Base-by-base conservation (phyloP, 2,329 filamentous ascomycete species). In the Lecanicillium sp. region DNA sequence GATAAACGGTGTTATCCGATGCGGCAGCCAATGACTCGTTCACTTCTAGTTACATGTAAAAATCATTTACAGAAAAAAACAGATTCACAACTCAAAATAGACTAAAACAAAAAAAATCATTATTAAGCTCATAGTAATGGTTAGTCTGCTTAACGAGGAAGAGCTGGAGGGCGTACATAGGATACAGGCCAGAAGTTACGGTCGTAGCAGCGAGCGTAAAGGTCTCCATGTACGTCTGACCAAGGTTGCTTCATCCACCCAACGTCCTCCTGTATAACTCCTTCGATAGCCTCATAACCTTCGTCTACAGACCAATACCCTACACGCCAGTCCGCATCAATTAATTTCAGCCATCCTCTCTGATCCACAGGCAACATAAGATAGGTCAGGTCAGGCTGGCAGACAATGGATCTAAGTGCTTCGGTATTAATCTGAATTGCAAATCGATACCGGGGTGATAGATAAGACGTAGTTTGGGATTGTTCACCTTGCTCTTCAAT, bases 161-260 rank as follows among this genome's bases (percentile, higher is more conserved):
- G 40, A 35, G 29, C 40, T 36, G 30, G 41, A 26, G 30, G 41
- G 41, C 41, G 41, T 21, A 35, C 30, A 36, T 35, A 44, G 21
- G 20, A 35, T 35, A 20, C 21, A 36, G 41, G 30, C 41, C 30
- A 44, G 21, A 44, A 44, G n/a, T 35, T 35, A 44, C 20, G 21
- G 30, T 44, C 41, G 21, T 44, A 44, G 41, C 30, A 36, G 20
- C 30, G 20, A 44, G 20, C n/a, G 21, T 44, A 44, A 24, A 44
- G 30, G 30, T 36, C n/a, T 27, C 29, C 41, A n/a, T 44, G 30
- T 36, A 36, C 30, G n/a, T 44, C 21, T 26, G 21, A 35, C 41
- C 30, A 44, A 44, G 29, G 20, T 27, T 44, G 30, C 41, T 44
- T 44, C 41, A 44, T 44, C 41, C 30, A 44, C 29, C 41, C 30